Base-by-base conservation (phyloP, 2,329 filamentous ascomycete species). In the Phialemoniopsis sp. region DNA sequence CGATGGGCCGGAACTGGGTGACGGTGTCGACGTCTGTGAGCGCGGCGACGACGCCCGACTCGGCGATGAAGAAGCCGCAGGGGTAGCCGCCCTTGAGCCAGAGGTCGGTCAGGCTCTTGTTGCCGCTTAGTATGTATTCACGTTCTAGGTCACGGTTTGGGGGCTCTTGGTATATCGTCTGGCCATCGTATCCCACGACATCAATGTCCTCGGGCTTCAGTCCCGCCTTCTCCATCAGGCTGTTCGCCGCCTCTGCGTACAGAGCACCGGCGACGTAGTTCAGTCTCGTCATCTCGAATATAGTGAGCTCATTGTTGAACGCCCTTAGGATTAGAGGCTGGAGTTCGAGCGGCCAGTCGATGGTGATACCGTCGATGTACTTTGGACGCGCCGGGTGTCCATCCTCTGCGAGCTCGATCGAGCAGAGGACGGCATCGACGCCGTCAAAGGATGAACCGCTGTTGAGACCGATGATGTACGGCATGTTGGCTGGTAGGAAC, bases 111-210 rank as follows among this genome's bases (percentile, higher is more conserved):
- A 58, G 45, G 32, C 47, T 53, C 21, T 42, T 45, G 43, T 42
- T 54, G 16, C 46, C 45, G 29, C 46, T 53, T 30, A 36, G 33
- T 10, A 47, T 17, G 31, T 48, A 52, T 13, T 41, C 46, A 8
- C 42, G 43, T 37, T 51, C 46, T 30, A 45, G 48, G 5, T 35
- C 39, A 8, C 50, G 42, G 33, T 58, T 49, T 9, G 51, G 44
- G 7, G 55, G 55, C 36, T 58, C 55, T 35, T 58, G 55, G 43
- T 58, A 57, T 29, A 58, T 50, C 13, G 54, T 58, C 44, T 57
- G 54, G 19, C 54, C 54, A 21, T 57, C 54, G 29, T 57, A 57
- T 2, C 54, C 54, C 16, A 57, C 44, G 13, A 58, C 54, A 18
- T 54, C 49, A 32, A 58, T 44, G 13, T 57, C 51, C 28, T 51